Evolutionary conservation across 306 rosid genomes (phyloP).

Genomic region (Vicia villosa): DNA sequence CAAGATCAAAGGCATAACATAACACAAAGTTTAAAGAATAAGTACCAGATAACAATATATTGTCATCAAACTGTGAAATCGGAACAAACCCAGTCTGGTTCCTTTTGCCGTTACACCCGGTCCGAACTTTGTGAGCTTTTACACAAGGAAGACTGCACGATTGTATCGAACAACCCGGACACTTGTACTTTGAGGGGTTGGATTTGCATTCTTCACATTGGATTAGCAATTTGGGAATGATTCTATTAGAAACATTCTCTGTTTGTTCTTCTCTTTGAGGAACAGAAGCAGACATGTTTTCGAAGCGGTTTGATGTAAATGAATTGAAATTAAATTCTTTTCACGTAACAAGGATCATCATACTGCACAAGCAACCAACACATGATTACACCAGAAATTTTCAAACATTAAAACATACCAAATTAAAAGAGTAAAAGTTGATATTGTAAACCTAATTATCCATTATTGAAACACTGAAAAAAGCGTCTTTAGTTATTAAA

Average conservation of each 20-base stretch:
- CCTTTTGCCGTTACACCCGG: conserved; percentile 79
- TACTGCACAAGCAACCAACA: conserved; percentile 19
- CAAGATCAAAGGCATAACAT: conserved; percentile 2
- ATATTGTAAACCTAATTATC: no score
- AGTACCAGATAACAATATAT: conserved; percentile 72
- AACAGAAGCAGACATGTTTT: conserved; percentile 5
- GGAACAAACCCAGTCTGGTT: conserved; percentile 67
- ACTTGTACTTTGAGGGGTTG: conserved; percentile 69
- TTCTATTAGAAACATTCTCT: no score
- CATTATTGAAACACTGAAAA: no score
- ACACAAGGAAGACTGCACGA: conserved; percentile 85
- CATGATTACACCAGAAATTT: neutral
- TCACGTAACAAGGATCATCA: neutral
- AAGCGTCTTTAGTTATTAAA: no score
- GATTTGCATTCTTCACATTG: conserved; percentile 76
- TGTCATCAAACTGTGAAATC: conserved; percentile 71
- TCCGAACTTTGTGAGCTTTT: conserved; percentile 75
- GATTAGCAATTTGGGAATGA: conserved; percentile 11
- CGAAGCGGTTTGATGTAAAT: neutral
- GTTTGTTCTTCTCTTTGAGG: conserved; percentile 39
- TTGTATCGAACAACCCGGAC: conserved; percentile 83
- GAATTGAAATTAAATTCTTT: neutral
- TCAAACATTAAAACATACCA: neutral
- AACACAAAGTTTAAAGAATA: neutral
- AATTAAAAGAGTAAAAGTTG: no score